Percentiles rank a stretch among this genome's conserved stretches.
Conservation (phyloP, 345 rosid species). For the Cardamine occulta region DNA sequence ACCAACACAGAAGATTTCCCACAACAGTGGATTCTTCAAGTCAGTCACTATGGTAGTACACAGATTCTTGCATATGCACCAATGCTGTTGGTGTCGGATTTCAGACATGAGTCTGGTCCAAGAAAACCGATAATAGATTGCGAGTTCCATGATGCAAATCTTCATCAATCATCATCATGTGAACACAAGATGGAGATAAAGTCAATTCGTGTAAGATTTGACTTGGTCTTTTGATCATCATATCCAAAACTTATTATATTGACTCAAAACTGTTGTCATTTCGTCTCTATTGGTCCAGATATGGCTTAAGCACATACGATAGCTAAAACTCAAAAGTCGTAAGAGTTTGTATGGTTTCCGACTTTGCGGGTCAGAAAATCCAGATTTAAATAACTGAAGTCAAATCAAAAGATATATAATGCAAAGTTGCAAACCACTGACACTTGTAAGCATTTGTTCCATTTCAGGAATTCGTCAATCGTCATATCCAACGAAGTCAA, state of each 20-base stretch:
- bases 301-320: background rate
- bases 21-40: background rate
- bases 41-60: background rate
- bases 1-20: background rate
- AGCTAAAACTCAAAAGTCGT: background rate
- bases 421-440: background rate
- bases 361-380: background rate
- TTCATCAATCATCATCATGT: background rate
- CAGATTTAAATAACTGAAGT: background rate
- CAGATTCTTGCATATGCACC: background rate
- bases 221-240: constrained; percentile 8
- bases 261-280: background rate
- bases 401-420: background rate
- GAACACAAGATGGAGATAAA: background rate
- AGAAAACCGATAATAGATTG: background rate
- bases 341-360: background rate
- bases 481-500: constrained; percentile 27
- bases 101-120: background rate
- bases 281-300: background rate
- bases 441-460: constrained; percentile 27
- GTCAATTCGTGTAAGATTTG: background rate
- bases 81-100: background rate
- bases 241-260: background rate
- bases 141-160: background rate
- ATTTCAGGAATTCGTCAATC: background rate